phyloP scores from a whole-genome alignment of 2,329 filamentous ascomycete genomes.

The Apiospora koreana region DNA sequence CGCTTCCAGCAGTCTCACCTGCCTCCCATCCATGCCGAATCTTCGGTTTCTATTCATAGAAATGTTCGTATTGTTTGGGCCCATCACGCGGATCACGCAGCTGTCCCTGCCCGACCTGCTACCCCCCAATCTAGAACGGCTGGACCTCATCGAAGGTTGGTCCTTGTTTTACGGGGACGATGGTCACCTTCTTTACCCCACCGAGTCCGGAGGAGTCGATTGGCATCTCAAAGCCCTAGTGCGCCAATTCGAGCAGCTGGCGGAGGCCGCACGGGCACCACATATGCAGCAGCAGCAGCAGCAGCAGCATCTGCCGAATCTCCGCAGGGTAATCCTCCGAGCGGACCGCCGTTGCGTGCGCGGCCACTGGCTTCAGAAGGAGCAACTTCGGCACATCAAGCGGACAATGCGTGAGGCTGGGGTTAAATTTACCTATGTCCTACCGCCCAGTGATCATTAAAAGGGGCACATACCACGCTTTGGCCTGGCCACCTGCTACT shows the following conservation, averaged over 20 bases:
- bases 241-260: neutral
- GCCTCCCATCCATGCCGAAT: neutral
- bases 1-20: neutral
- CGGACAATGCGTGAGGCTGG: neutral
- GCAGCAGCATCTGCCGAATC: neutral
- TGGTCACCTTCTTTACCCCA: too few species aligned
- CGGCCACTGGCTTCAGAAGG: neutral
- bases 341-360: neutral
- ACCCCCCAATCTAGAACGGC: neutral
- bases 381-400: neutral
- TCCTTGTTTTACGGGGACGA: too few species aligned
- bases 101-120: neutral
- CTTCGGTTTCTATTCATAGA: neutral
- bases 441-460: neutral
- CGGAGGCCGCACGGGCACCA: neutral
- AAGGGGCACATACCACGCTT: too few species aligned
- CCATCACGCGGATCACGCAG: too few species aligned
- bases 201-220: neutral
- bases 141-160: neutral
- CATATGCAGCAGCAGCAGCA: neutral
- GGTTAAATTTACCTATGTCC: neutral
- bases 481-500: too few species aligned
- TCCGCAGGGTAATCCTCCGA: neutral
- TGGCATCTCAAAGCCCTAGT: neutral
- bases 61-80: neutral